Base-by-base conservation (phyloP, 768 basidiomycete species). In the Trametes cingulata region DNA sequence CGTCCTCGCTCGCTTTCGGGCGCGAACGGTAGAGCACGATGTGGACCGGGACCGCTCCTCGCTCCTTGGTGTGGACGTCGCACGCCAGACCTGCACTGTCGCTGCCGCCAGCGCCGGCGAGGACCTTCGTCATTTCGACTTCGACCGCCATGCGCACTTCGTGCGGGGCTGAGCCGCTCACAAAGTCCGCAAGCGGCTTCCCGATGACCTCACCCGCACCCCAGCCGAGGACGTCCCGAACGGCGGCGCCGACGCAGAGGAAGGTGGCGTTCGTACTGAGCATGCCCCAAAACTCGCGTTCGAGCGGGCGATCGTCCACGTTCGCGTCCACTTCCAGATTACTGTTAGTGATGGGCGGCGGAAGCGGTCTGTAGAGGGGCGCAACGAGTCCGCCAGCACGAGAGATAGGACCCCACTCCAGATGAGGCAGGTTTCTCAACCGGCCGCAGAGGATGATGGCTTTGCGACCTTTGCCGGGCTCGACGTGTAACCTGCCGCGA, bases 401-500 rank as follows among this genome's bases (percentile, higher is more conserved):
- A 1, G 75, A 72, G 27, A 94, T 73, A 37, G 78, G 75, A 3
- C 75, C 77, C 92, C 92, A 94, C 4, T 69, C 72, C 22, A 93
- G 71, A 1, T 65, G 69, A 8, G 85, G 84, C 80, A 91, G 87
- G 67, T 80, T 80, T 45, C 88, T 76, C 29, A 87, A 83, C 9
- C 96, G 80, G 0, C 90, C 95, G 56, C 84, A 85, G n/a, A 99
- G 79, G 36, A 99, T 85, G 68, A 99, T 93, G 1, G 94, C 93
- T 74, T 98, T 97, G 37, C 94, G 79, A 0, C 94, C 94, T 69
- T 98, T 98, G 1, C 94, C 93, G 0, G 93, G 88, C 76, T 99
- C 96, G 56, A 91, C 83, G 67, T 95, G 90, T 40, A 98, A 79
- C 29, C 92, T 80, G 1, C 96, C 96, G n/a, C 88, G 80, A 50